Conservation (phyloP, 140 eudicot species). For the Oenanthe javanica region DNA sequence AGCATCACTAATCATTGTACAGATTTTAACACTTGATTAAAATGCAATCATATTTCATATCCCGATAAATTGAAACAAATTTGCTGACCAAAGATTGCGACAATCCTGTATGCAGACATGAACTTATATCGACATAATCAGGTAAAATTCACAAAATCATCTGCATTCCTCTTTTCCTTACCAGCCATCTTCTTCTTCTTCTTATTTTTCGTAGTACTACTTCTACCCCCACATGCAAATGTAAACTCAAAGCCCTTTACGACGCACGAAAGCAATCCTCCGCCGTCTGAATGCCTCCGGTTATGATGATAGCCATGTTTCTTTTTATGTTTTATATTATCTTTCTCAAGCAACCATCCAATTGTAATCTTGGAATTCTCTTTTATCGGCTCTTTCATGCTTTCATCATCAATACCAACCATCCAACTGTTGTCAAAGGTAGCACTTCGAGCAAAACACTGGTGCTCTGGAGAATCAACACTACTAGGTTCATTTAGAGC, state of each 20-base stretch:
- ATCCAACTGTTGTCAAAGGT: constrained; percentile 16
- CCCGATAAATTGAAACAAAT: neutral
- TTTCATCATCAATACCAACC: constrained; percentile 10
- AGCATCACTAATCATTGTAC: neutral
- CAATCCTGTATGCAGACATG: neutral
- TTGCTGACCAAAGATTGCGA: neutral
- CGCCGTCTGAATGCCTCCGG: constrained; percentile 11
- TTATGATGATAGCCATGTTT: neutral
- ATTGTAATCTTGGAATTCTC: neutral
- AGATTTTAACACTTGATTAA: neutral
- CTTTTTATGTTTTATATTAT: neutral
- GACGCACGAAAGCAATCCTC: constrained; percentile 34
- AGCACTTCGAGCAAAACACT: neutral
- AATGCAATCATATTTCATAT: neutral
- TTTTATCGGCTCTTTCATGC: neutral
- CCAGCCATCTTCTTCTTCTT: constrained; percentile 12
- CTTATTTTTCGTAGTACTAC: constrained; percentile 1
- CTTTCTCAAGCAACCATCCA: neutral
- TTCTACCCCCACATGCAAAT: constrained; percentile 24
- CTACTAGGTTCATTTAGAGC: constrained; percentile 8
- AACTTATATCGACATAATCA: neutral
- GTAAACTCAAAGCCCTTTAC: constrained; percentile 27
- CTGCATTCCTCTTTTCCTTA: neutral
- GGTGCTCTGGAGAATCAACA: neutral
- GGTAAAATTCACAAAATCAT: neutral